Base-by-base conservation (phyloP, 177 flowering plant genomes). In the Tripterygium wilfordii region DNA sequence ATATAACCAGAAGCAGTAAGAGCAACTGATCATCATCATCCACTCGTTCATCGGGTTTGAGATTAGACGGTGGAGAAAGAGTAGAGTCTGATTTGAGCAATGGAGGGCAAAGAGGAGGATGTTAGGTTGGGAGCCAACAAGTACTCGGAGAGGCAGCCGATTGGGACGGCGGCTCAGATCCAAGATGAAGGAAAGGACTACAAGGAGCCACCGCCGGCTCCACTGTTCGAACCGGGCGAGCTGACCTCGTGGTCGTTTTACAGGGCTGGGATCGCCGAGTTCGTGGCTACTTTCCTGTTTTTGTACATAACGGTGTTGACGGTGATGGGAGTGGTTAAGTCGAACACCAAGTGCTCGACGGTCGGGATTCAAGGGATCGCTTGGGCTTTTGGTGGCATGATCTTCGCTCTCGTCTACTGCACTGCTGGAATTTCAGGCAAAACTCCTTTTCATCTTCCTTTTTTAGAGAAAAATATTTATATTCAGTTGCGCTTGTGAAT, bases 361-460 rank as follows among this genome's bases (percentile, higher is more conserved):
- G n/a, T n/a, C n/a, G n/a, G n/a, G n/a, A n/a, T n/a, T n/a, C n/a
- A n/a, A n/a, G n/a, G n/a, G n/a, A 79, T 79, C 31, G 84, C 84
- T 31, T 78, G 84, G 84, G 78, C 81, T 13, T 78, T 78, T 32
- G 81, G 81, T n/a, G n/a, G n/a, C n/a, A n/a, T 70, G 80, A 77
- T 77, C 60, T 75, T 77, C 41, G 78, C 74, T 6, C 78, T 78
- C 19, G 84, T 78, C 16, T 78, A 78, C 59, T 75, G 85, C 53
- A 79, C 85, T 15, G 85, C 85, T 24, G 85, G 85, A 17, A 77
- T 79, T 35, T 79, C 85, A 16, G 84, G 83, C 73, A 30, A 30
- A n/a, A n/a, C n/a, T n/a, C n/a, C n/a, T n/a, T n/a, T n/a, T n/a
- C n/a, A n/a, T n/a, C n/a, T n/a, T n/a, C n/a, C n/a, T n/a, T n/a